Base-by-base conservation (phyloP, 2,329 filamentous ascomycete genomes). In the Beauveria bassiana region DNA sequence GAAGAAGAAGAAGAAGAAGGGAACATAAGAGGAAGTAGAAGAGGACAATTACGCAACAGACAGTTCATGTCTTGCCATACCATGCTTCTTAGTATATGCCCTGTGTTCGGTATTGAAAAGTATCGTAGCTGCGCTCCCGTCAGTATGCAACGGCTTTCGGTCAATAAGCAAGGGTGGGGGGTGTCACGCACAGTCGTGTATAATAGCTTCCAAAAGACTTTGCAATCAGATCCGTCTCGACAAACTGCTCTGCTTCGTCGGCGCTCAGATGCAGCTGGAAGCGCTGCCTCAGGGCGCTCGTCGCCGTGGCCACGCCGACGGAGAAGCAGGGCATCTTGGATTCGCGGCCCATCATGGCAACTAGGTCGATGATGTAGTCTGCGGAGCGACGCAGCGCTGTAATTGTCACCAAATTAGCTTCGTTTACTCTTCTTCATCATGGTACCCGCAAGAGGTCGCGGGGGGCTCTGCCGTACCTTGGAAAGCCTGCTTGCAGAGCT, bases 161-260 rank as follows among this genome's bases (percentile, higher is more conserved):
- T 34, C 9, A 26, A 40, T 12, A 14, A 31, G 16, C 3, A 7
- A 12, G 31, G 16, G 7, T 3, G 18, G 28, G 20, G 22, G 34
- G 5, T 22, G 3, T n/a, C 9, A 38, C 88, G 80, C 77, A 92
- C 86, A 93, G 82, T 78, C 90, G 84, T 71, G 90, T 93, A 73
- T 93, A 93, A 76, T 95, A 95, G 74, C 90, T 93, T 65, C 90
- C 90, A 67, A 90, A 82, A 65, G 89, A 91, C 81, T 95, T 95
- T 65, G 79, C 86, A 67, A 95, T 83, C 69, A 95, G 75, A 71
- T 93, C 90, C 42, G 81, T 87, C 71, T 95, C 90, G 20, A 95
- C 90, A 77, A 90, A 93, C 49, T 82, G 82, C 73, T 92, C 88
- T 5, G 90, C 90, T 71, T 93, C 90, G 65, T 93, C 88, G 59